A percentile compares a stretch with the other conserved stretches of the same genome.
Conservation (phyloP, 768 basidiomycete genomes). For the Lentinula sp. region DNA sequence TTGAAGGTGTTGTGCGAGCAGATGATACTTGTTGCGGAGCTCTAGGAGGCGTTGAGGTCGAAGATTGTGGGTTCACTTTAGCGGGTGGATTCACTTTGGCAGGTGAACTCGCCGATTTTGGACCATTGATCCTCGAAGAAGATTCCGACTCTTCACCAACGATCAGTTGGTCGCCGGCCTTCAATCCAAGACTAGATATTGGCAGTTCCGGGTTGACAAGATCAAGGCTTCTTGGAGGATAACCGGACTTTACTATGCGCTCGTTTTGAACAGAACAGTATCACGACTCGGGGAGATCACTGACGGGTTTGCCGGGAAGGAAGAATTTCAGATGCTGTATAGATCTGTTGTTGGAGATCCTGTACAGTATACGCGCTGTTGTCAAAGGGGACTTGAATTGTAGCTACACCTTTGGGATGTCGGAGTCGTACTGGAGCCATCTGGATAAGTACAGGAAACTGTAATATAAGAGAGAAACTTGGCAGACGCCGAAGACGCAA, state of each 20-base stretch:
- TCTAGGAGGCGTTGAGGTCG: slow-evolving; percentile 12
- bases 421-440: slow-evolving; percentile 78
- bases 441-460: too few relatives aligned
- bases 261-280: not conserved
- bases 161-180: slow-evolving; percentile 80
- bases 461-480: not conserved
- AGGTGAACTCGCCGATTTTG: too few relatives aligned
- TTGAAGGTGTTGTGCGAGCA: slow-evolving; percentile 13
- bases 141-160: slow-evolving; percentile 41
- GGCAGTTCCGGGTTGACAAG: slow-evolving; percentile 63
- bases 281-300: slow-evolving; percentile 19
- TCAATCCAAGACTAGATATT: slow-evolving; percentile 69
- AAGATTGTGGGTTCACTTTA: not conserved
- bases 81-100: not conserved
- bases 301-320: slow-evolving; percentile 75
- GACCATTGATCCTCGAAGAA: not conserved
- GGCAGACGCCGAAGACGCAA: too few relatives aligned
- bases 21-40: slow-evolving; percentile 17
- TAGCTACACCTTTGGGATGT: slow-evolving; percentile 79
- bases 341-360: slow-evolving; percentile 73
- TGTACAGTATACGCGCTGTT: slow-evolving; percentile 51
- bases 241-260: slow-evolving; percentile 68
- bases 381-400: slow-evolving; percentile 64
- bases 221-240: slow-evolving; percentile 73
- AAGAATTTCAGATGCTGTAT: slow-evolving; percentile 57